These are phyloP conservation scores for Rhizopogon parksii DNA, from an alignment of 1,284 basidiomycete species.

Conservation along the genomic window DNA sequence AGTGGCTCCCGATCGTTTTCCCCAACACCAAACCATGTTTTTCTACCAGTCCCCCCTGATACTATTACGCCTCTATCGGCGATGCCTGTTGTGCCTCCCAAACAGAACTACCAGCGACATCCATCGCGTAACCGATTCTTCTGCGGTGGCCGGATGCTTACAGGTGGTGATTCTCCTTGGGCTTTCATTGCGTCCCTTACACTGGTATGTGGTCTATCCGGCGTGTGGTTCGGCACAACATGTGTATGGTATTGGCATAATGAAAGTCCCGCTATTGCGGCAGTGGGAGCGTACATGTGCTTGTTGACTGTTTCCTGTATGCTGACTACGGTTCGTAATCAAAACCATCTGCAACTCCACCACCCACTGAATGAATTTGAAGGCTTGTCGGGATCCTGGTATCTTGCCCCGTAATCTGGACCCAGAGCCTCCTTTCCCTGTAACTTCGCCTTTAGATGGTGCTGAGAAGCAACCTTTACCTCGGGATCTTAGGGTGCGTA, in stretches of 20 bases:
- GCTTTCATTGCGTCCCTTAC: constrained; percentile 65
- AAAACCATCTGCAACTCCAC: background rate
- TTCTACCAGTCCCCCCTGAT: constrained; percentile 21
- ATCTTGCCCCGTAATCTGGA: constrained; percentile 84
- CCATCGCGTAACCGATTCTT: constrained; percentile 75
- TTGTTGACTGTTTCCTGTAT: constrained; percentile 71
- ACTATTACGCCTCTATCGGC: constrained; percentile 37
- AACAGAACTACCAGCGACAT: constrained; percentile 55
- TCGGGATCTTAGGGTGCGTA: constrained; percentile 73
- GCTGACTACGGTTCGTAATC: constrained; percentile 59
- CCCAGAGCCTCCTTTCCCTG: constrained; percentile 70
- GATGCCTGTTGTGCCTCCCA: constrained; percentile 38
- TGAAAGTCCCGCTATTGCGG: constrained; percentile 67
- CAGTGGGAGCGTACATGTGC: constrained; percentile 71
- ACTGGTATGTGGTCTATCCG: constrained; percentile 61
- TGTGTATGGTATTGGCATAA: constrained; percentile 83
- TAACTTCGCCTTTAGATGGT: constrained; percentile 52
- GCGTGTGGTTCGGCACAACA: constrained; percentile 79
- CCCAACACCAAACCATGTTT: constrained; percentile 25
- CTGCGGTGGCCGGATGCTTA: constrained; percentile 62
- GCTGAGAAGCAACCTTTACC: constrained; percentile 62
- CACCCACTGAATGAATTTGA: background rate
- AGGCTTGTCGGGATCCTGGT: constrained; percentile 83
- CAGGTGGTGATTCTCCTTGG: constrained; percentile 78
- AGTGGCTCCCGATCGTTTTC: constrained; percentile 21